Percentiles rank a stretch among this genome's conserved stretches.
These are phyloP conservation scores for Leccinum solheimii DNA, from an alignment of 1,284 basidiomycete species.

Conservation along the genomic window DNA sequence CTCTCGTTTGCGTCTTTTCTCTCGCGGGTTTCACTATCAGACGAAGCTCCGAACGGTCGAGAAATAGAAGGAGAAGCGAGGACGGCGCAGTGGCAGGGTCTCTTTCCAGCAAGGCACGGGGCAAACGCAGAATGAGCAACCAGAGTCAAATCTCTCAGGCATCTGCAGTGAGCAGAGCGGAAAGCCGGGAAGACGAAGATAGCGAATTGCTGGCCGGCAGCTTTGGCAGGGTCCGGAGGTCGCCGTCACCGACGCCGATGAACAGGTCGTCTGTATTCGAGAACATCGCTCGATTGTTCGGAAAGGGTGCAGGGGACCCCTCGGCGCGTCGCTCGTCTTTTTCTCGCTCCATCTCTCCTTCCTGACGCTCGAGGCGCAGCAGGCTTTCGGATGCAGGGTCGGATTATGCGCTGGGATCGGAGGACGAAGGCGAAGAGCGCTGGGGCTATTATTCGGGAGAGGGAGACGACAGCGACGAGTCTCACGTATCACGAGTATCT, in stretches of 20 bases:
- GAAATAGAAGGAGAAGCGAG: slow-evolving; percentile 52
- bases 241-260: slow-evolving; percentile 43
- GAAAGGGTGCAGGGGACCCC: slow-evolving; percentile 42
- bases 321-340: slow-evolving; percentile 50
- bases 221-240: slow-evolving; percentile 28
- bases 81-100: slow-evolving; percentile 37
- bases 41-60: slow-evolving; percentile 58
- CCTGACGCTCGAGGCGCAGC: slow-evolving; percentile 53
- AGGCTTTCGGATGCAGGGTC: slow-evolving; percentile 58
- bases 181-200: slow-evolving; percentile 26
- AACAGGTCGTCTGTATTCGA: slow-evolving; percentile 26
- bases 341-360: slow-evolving; percentile 55
- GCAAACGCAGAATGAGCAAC: slow-evolving; percentile 46
- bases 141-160: slow-evolving; percentile 47
- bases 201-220: slow-evolving; percentile 28
- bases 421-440: slow-evolving; percentile 59
- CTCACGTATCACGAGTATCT: slow-evolving; percentile 32
- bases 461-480: slow-evolving; percentile 46
- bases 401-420: slow-evolving; percentile 48
- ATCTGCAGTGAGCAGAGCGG: slow-evolving; percentile 30
- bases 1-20: slow-evolving; percentile 27
- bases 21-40: slow-evolving; percentile 37
- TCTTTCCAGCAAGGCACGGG: slow-evolving; percentile 32
- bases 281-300: too few relatives aligned
- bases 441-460: slow-evolving; percentile 83